phyloP scores from a whole-genome alignment of 129 eudicot genomes.

The Escallonia herrerae region DNA sequence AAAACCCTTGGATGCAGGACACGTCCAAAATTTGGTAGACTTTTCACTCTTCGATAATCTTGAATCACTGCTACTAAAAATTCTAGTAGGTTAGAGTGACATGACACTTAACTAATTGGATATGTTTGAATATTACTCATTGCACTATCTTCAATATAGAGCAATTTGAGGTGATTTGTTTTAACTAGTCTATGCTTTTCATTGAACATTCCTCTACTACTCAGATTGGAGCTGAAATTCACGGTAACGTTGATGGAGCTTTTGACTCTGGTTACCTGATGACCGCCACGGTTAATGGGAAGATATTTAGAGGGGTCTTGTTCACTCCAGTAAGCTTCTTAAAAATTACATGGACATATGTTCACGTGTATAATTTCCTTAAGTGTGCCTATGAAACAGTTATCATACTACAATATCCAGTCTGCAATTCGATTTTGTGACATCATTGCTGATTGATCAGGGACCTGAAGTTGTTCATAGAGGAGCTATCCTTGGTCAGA shows the following conservation, averaged over 20 bases:
- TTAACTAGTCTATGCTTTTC: background rate
- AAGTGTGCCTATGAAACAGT: background rate
- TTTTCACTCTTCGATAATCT: background rate
- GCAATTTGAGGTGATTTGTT: too few species aligned
- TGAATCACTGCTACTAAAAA: too few species aligned
- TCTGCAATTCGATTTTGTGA: background rate
- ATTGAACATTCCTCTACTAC: background rate
- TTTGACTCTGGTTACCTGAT: slow-evolving; percentile 90
- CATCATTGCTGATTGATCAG: slow-evolving; percentile 18
- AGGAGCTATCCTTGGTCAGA: slow-evolving; percentile 33
- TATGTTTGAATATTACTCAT: too few species aligned
- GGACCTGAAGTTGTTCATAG: slow-evolving; percentile 49
- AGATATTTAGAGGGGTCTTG: slow-evolving; percentile 75
- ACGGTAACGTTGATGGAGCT: slow-evolving; percentile 84
- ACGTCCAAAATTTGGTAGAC: slow-evolving; percentile 58
- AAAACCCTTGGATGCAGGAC: slow-evolving; percentile 23
- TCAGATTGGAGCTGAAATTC: slow-evolving; percentile 91
- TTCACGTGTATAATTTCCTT: background rate
- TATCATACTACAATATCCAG: background rate
- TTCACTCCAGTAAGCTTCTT: slow-evolving; percentile 67
- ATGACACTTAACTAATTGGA: too few species aligned
- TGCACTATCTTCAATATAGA: too few species aligned
- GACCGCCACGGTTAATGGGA: slow-evolving; percentile 89
- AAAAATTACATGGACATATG: background rate
- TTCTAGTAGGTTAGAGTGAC: too few species aligned